Conservation (phyloP, 2,329 filamentous ascomycete species). For the Ploettnerulaceae sp. region DNA sequence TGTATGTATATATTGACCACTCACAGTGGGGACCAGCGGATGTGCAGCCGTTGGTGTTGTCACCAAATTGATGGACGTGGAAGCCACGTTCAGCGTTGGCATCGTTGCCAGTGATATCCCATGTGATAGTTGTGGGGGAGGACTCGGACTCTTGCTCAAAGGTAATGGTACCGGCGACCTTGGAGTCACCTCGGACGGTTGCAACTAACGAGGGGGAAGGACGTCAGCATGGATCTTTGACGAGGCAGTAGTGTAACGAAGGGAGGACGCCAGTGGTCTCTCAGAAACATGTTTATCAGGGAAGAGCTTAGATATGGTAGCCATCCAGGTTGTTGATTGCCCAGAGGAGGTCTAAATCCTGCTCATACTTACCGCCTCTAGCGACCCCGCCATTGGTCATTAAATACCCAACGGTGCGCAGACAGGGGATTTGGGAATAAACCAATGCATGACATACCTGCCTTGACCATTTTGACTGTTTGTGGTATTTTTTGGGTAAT, state of each 20-base stretch:
- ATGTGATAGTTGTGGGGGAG: conserved; percentile 78
- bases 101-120: conserved; percentile 89
- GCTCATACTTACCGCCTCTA: conserved; percentile 57
- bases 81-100: conserved; percentile 94
- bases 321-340: conserved; percentile 43
- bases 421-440: conserved; percentile 7
- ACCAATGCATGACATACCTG: conserved; percentile 59
- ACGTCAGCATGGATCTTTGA: conserved; percentile 16
- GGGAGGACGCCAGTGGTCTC: background rate
- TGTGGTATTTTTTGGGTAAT: conserved; percentile 18
- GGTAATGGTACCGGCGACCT: conserved; percentile 86
- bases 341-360: conserved; percentile 41
- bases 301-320: conserved; percentile 24
- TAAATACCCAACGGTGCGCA: conserved; percentile 3
- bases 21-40: conserved; percentile 95
- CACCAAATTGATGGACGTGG: conserved; percentile 98
- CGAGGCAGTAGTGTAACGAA: background rate
- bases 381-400: conserved; percentile 32
- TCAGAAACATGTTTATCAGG: conserved; percentile 21
- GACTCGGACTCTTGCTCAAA: conserved; percentile 90
- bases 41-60: conserved; percentile 99
- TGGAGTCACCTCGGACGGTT: conserved; percentile 96
- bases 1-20: conserved; percentile 34
- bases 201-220: conserved; percentile 57
- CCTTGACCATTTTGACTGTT: conserved; percentile 90